These are phyloP conservation scores for Microbotryomycetes sp. DNA, from an alignment of 1,284 basidiomycete genomes.

Conservation along the genomic window DNA sequence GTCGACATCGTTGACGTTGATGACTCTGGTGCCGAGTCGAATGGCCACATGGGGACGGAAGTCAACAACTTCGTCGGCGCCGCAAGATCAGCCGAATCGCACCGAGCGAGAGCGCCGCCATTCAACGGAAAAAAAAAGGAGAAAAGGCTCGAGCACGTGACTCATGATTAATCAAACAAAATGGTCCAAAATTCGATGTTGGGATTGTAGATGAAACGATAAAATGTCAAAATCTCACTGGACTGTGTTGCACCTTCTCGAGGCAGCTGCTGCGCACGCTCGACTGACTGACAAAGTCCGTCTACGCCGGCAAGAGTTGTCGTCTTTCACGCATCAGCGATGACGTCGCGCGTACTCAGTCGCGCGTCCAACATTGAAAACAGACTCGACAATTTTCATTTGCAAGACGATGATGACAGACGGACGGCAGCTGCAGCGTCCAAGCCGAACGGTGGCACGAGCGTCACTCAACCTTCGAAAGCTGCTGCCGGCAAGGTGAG, in stretches of 20 bases:
- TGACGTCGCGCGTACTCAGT: slow-evolving; percentile 22
- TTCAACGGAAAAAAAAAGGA: not conserved
- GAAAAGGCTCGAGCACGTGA: too few relatives aligned
- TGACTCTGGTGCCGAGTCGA: not conserved
- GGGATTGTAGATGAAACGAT: not conserved
- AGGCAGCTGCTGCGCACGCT: too few relatives aligned
- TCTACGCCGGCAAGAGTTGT: not conserved
- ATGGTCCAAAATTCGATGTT: not conserved
- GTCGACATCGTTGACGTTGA: not conserved
- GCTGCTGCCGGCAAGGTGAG: not conserved
- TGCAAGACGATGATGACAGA: slow-evolving; percentile 3
- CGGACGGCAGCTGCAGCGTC: not conserved
- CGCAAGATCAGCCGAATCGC: too few relatives aligned
- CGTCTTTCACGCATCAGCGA: not conserved
- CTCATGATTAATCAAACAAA: too few relatives aligned
- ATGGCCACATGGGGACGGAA: slow-evolving; percentile 15
- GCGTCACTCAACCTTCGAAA: not conserved
- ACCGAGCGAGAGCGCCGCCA: not conserved
- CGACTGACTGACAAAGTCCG: not conserved
- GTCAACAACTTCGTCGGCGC: too few relatives aligned
- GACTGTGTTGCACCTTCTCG: too few relatives aligned
- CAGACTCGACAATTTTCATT: slow-evolving; percentile 19
- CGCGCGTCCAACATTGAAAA: slow-evolving; percentile 24
- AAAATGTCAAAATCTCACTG: too few relatives aligned
- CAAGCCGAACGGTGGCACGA: slow-evolving; percentile 1